Evolutionary conservation across 1,284 basidiomycete genomes (phyloP), one percentile per base, ranked within the genome.

Genomic region (Tilletiaria anomala): DNA sequence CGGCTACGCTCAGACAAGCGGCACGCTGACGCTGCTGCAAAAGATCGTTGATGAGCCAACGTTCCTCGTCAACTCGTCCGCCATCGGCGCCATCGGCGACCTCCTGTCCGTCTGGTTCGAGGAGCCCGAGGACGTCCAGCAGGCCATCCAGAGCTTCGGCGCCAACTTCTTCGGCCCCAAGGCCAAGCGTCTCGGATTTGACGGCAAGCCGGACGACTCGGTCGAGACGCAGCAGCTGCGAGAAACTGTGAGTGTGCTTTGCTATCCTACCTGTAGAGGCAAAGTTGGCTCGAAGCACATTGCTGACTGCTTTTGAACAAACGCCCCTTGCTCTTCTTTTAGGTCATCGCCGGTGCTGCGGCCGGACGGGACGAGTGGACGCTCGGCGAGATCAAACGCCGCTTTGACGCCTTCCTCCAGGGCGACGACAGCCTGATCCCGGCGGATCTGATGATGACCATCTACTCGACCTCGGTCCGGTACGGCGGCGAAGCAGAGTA

Each of bases 381-480:
- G 3, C 31, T 64, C 8, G 39, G 39, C 20, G 83, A 86, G 66
- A 73, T 91, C 44, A 74, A 75, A 60, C 70, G 70, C 36, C 79
- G 85, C 44, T 96, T 94, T 70, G 70, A 73, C 35, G 71, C 76
- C 26, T 83, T 79, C 65, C 68, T 82, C 50, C 73, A 77, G 51
- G 76, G 76, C 12, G 83, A 93, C 57, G 79, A 83, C 53, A 80
- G 79, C 4, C 73, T 70, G 42, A 86, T 96, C 51, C 83, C 86
- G 41, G 58, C 61, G 6, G 69, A 70, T 43, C 45, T 64, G 40
- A 37, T 60, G 8, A 50, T 54, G 29, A 54, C 53, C 32, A 48
- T 55, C 16, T 53, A 58, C 31, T 34, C 39, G 5, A 48, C 52
- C 11, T 78, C 76, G 36, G 79, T 83, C 42, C 75, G 75, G 58